Evolutionary conservation across 2,329 filamentous ascomycete species (phyloP).

Genomic region (Zymoseptoria ardabiliae): DNA sequence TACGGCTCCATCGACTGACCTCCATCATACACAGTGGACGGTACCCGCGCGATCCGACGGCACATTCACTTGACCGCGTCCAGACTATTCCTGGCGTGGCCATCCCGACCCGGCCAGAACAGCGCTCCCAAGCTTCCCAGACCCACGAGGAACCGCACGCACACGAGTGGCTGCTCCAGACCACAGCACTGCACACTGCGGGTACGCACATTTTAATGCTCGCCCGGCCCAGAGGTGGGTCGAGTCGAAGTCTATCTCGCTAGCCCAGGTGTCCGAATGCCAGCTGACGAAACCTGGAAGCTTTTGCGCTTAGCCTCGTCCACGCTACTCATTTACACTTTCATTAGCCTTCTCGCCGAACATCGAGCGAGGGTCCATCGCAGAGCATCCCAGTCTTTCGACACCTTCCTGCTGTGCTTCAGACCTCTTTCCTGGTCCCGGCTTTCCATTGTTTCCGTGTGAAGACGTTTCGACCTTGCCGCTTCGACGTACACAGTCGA

Average conservation of each 20-base stretch:
- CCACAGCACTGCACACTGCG: too few species aligned
- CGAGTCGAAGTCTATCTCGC: conserved; percentile 16
- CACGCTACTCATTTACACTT: background rate
- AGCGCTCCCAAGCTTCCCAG: background rate
- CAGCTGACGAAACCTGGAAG: conserved; percentile 21
- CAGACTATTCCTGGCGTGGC: background rate
- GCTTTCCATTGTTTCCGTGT: background rate
- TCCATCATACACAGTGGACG: background rate
- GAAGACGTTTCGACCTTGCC: background rate
- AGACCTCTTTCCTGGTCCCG: background rate
- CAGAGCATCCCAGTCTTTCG: conserved; percentile 1
- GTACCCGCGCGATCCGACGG: background rate
- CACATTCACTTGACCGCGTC: background rate
- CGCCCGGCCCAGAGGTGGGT: background rate
- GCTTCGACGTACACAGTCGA: background rate
- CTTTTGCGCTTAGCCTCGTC: background rate
- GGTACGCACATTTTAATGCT: background rate
- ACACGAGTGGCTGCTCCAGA: background rate
- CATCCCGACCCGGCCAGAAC: background rate
- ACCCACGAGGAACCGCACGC: background rate
- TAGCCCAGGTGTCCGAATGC: conserved; percentile 12
- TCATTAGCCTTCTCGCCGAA: conserved; percentile 3
- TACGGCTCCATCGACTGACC: background rate
- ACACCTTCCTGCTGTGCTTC: background rate
- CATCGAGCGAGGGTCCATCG: conserved; percentile 1